Base-by-base conservation (phyloP, 2,329 filamentous ascomycete species). In the Cercospora beticola region DNA sequence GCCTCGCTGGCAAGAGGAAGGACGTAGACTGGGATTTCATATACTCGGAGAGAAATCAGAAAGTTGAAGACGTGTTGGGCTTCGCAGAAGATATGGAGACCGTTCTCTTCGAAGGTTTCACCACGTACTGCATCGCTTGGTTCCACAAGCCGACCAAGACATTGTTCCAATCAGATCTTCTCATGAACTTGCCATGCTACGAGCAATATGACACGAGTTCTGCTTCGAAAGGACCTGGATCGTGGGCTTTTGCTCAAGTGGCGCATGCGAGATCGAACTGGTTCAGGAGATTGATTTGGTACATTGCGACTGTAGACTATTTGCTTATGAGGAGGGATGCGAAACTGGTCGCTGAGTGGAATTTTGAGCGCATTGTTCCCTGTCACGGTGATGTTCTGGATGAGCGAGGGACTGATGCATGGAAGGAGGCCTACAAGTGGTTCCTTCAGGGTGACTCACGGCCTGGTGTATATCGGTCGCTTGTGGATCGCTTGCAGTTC, bases 51-150 rank as follows among this genome's bases (percentile, higher is more conserved):
- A 59, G 57, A 33, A 54, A 14, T 7, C 40, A 57, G 5, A 65
- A 36, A 16, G 66, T 66, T 4, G 66, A 70, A 54, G 54, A 64
- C 5, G 54, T 36, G 9, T 30, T 66, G 3, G 26, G 30, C 10
- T 68, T 68, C 30, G 46, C 46, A 7, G n/a, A 66, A 18, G 69
- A 68, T 21, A 43, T 68, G 31, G 69, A 68, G 18, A 70, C 66
- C 5, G 66, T 70, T 3, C 61, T 70, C 5, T 70, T 70, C 56
- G 64, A 68, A 23, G 69, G 69, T 33, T 70, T 70, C 69, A 70
- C 68, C 66, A 70, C 69, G 26, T 64, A 70, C 28, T 65, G 62
- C 10, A 59, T 68, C 23, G 69, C 69, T 21, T 70, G 69, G 69
- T 68, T 68, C 60, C 69, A 70, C 28, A 70, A 66, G 57, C 60